Conservation (phyloP, 1,284 basidiomycete genomes). For the Chiua sp. region DNA sequence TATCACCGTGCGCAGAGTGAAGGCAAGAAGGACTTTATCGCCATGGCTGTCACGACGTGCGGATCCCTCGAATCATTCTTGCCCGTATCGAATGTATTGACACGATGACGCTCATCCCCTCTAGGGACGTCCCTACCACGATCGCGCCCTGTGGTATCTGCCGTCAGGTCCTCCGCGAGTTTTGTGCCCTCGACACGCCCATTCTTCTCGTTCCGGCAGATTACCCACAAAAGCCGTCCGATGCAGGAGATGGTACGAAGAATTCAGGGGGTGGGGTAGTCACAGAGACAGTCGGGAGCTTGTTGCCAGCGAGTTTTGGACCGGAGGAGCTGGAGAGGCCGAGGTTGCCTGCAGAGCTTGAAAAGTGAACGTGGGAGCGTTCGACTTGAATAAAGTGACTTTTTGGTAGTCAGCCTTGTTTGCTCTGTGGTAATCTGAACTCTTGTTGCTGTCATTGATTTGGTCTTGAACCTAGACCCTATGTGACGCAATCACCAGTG, state of each 20-base stretch:
- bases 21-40: constrained; percentile 70
- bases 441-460: too few relatives aligned
- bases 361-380: not conserved
- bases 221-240: constrained; percentile 51
- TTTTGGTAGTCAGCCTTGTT: too few relatives aligned
- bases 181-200: constrained; percentile 78
- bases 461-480: too few relatives aligned
- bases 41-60: constrained; percentile 78
- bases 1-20: constrained; percentile 66
- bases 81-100: not conserved
- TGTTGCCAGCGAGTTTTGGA: constrained; percentile 90
- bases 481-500: too few relatives aligned
- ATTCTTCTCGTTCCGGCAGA: constrained; percentile 78
- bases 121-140: constrained; percentile 57
- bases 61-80: not conserved
- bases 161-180: constrained; percentile 91
- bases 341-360: constrained; percentile 1
- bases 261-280: constrained; percentile 18
- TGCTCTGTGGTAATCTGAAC: too few relatives aligned
- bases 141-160: constrained; percentile 92
- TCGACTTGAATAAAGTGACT: too few relatives aligned
- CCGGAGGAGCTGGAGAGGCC: constrained; percentile 50
- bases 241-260: not conserved
- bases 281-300: constrained; percentile 68
- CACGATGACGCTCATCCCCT: too few relatives aligned